Evolutionary conservation across 495 filamentous ascomycete species (phyloP), one percentile per base, ranked within the genome.

Genomic region (Aspergillus coremiiformis): DNA sequence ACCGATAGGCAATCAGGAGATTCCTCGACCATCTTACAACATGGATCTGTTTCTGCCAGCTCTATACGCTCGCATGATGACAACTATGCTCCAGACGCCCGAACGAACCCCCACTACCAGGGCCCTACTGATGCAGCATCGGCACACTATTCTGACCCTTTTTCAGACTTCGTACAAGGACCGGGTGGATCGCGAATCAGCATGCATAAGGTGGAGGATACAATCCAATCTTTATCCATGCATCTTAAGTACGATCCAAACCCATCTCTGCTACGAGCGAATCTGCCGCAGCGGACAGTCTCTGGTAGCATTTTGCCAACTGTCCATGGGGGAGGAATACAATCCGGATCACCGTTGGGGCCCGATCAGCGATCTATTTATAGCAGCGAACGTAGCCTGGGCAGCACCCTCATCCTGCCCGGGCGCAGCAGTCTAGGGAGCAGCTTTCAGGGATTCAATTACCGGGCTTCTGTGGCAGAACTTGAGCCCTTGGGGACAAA

Each of bases 361-460:
- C n/a, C 39, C 0, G 51, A 55, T 9, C 32, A 53, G 7, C 53
- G 30, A 1, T 69, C 68, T 10, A 51, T 57, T 14, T 59, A 62
- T 51, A 58, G 57, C 46, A 54, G 52, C n/a, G 55, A 61, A 23
- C 54, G 41, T 22, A 54, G 56, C 21, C 49, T 59, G 0, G 64
- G 55, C 11, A 64, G 61, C 44, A 63, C 60, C 0, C 24, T 57
- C 24, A 56, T 64, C 23, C 65, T 65, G 1, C 56, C 61, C 0
- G 61, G 61, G 1, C 47, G 53, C 22, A 59, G 55, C 46, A 64
- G 61, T 35, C 17, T 47, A 2, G 53, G 55, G 0, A 60, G 58
- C 37, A 56, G 58, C 21, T 21, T 64, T 7, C 53, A 41, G 9
- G n/a, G 52, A 41, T 37, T 51, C 41, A 58, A 52, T 41, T 53